These are phyloP conservation scores for Crithidia expoeki DNA, from an alignment of 208 protist species.

Conservation along the genomic window DNA sequence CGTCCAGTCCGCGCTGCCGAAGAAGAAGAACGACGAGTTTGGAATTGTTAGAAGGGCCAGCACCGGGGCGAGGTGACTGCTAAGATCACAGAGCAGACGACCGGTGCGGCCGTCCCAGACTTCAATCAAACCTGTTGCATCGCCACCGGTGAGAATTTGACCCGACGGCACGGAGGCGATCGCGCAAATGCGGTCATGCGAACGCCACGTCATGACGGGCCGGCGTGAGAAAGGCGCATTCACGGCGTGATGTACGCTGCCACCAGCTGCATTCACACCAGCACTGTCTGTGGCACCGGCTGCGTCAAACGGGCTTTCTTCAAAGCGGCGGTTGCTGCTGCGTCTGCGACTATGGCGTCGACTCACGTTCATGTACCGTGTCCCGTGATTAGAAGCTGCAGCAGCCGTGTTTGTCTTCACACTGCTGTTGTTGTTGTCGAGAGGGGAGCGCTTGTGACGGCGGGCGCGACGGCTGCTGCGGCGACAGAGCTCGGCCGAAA, in stretches of 20 bases:
- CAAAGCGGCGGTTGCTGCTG: too few relatives aligned
- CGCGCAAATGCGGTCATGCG: constrained; percentile 33
- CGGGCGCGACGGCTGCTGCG: too few relatives aligned
- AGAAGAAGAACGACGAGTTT: constrained; percentile 35
- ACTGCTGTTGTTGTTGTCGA: not conserved
- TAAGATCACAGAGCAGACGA: constrained; percentile 29
- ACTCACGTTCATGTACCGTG: too few relatives aligned
- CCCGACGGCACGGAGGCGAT: constrained; percentile 37
- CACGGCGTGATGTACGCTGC: not conserved
- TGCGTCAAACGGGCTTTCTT: too few relatives aligned
- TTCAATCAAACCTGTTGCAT: constrained; percentile 37
- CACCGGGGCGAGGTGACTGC: constrained; percentile 41
- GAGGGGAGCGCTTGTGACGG: too few relatives aligned
- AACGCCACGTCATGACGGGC: constrained; percentile 45
- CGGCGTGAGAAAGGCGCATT: constrained; percentile 25
- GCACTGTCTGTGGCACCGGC: not conserved
- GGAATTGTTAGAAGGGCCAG: constrained; percentile 34
- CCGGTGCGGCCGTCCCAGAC: constrained; percentile 60
- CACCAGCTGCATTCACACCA: too few relatives aligned
- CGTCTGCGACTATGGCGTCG: too few relatives aligned
- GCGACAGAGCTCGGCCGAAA: too few relatives aligned
- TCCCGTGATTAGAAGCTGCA: too few relatives aligned
- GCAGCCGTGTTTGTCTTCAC: not conserved
- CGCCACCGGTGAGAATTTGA: constrained; percentile 45
- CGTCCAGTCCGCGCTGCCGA: constrained; percentile 42